phyloP scores from a whole-genome alignment of 768 basidiomycete species.

The Naematelia encephala region DNA sequence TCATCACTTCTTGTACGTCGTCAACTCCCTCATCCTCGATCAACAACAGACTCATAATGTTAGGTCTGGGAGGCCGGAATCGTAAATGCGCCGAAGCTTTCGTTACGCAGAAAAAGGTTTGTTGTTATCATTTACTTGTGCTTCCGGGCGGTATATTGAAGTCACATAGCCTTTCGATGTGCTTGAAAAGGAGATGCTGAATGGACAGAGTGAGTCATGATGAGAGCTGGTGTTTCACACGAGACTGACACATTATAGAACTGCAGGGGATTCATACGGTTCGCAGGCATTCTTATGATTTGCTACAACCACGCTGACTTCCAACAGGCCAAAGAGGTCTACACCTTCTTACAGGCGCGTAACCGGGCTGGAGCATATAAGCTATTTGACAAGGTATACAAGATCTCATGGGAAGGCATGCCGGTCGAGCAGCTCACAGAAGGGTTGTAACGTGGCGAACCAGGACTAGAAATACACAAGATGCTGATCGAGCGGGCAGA shows the following conservation, averaged over 20 bases:
- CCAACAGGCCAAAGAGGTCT: constrained; percentile 51
- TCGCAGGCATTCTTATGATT: constrained; percentile 3
- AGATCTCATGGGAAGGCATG: constrained; percentile 47
- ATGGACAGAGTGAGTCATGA: constrained; percentile 54
- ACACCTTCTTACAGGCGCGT: constrained; percentile 52
- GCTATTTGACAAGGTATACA: constrained; percentile 52
- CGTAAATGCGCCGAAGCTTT: constrained; percentile 51
- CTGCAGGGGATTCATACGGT: constrained; percentile 53
- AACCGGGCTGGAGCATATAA: constrained; percentile 52
- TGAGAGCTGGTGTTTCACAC: not conserved
- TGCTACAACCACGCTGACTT: not conserved
- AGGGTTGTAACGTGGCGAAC: constrained; percentile 27
- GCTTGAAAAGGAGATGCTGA: constrained; percentile 54
- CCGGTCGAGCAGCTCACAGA: constrained; percentile 45
- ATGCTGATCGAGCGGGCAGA: not conserved
- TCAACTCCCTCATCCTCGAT: too few relatives aligned
- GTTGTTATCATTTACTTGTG: constrained; percentile 13
- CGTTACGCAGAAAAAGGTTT: constrained; percentile 53
- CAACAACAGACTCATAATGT: constrained; percentile 7
- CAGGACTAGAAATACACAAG: not conserved
- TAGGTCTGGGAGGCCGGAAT: constrained; percentile 48
- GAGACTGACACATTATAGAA: constrained; percentile 35
- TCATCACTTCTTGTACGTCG: constrained; percentile 54
- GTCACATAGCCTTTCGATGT: constrained; percentile 52
- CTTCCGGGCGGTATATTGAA: not conserved